Evolutionary conservation across 352 stramenopile genomes (phyloP).

Genomic region (Phytophthora europaea): DNA sequence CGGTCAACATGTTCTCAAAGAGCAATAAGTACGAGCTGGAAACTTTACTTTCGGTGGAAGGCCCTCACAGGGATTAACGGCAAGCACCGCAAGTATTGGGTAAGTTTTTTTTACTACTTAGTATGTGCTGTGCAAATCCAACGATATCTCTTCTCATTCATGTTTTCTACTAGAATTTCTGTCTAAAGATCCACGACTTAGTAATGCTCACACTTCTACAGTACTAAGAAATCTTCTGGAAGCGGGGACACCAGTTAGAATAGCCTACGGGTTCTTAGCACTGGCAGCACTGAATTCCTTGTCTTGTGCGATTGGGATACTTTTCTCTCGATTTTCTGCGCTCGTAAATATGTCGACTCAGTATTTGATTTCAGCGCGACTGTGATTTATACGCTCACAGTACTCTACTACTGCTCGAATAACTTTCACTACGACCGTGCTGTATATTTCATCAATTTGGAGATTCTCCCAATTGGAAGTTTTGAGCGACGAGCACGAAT

Average conservation of each 20-base stretch:
- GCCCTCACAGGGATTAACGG: conserved; percentile 33
- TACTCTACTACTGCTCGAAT: conserved; percentile 30
- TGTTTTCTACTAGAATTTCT: conserved; percentile 31
- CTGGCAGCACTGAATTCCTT: conserved; percentile 32
- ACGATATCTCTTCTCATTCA: background rate
- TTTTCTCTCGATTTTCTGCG: conserved; percentile 13
- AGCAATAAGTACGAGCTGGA: conserved; percentile 12
- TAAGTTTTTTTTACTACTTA: conserved; percentile 6
- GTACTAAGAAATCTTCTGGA: conserved; percentile 39
- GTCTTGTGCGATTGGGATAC: conserved; percentile 18
- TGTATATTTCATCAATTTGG: conserved; percentile 33
- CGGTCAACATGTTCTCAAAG: background rate
- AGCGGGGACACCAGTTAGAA: conserved; percentile 17
- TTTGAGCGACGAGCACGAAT: conserved; percentile 48
- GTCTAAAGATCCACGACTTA: conserved; percentile 40
- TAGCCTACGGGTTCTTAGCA: conserved; percentile 23
- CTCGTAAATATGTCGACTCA: conserved; percentile 45
- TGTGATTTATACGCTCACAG: conserved; percentile 38
- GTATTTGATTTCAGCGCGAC: conserved; percentile 47
- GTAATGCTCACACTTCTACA: conserved; percentile 29
- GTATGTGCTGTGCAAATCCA: background rate
- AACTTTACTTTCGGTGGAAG: conserved; percentile 20
- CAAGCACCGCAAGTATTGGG: conserved; percentile 45
- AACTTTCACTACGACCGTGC: conserved; percentile 45
- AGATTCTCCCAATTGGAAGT: conserved; percentile 32